phyloP scores from a whole-genome alignment of 1,284 basidiomycete genomes.

The Hortiboletus rubellus region DNA sequence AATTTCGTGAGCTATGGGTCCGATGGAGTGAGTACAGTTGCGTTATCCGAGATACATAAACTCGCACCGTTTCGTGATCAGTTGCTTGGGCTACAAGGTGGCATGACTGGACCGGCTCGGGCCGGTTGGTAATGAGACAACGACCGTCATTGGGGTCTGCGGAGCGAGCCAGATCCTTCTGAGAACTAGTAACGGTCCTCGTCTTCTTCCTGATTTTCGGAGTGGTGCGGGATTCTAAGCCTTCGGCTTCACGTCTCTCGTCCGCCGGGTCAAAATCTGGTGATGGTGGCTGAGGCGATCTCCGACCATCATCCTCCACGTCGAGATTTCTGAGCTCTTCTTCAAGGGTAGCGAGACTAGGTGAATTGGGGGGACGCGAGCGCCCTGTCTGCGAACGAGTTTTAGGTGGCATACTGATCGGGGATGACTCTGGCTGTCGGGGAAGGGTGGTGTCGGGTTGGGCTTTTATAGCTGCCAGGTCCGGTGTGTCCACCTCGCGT shows the following conservation, averaged over 20 bases:
- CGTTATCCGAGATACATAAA: not conserved
- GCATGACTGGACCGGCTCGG: not conserved
- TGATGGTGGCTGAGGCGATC: not conserved
- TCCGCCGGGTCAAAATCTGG: not conserved
- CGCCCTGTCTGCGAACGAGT: not conserved
- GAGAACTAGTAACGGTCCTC: not conserved
- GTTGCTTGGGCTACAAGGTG: not conserved
- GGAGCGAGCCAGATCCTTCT: not conserved
- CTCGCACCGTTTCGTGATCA: not conserved
- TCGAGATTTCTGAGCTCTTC: not conserved
- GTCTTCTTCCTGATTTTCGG: not conserved
- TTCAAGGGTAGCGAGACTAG: not conserved
- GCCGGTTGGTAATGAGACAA: not conserved
- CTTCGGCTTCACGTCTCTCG: not conserved
- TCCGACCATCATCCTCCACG: not conserved
- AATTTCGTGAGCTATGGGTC: conserved; percentile 66
- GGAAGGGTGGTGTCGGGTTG: not conserved
- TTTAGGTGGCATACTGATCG: not conserved
- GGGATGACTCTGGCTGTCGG: not conserved
- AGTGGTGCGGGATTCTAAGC: not conserved
- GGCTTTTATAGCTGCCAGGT: not conserved
- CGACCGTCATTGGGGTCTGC: not conserved
- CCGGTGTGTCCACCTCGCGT: not conserved
- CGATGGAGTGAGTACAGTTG: not conserved
- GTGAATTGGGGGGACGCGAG: not conserved